Evolutionary conservation across 2,329 filamentous ascomycete species (phyloP).

Genomic region (Fusarium pilosicola): DNA sequence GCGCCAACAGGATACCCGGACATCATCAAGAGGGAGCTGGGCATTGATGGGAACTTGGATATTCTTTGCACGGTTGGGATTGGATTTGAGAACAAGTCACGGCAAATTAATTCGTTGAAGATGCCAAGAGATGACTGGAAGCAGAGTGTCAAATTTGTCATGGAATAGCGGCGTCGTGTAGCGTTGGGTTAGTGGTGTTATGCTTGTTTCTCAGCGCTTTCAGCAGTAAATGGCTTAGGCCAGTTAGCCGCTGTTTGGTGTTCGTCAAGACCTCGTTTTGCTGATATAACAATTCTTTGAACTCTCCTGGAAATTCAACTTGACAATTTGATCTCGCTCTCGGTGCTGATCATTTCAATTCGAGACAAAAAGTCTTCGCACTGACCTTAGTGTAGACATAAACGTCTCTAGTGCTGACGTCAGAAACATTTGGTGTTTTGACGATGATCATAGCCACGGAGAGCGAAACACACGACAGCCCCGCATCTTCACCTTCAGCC

Average conservation of each 20-base stretch:
- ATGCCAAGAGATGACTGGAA: conserved; percentile 26
- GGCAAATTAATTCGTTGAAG: conserved; percentile 11
- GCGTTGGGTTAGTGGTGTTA: not conserved
- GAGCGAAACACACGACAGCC: not conserved
- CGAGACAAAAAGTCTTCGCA: not conserved
- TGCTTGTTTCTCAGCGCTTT: not conserved
- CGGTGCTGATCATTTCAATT: not conserved
- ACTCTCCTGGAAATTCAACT: rapidly evolving
- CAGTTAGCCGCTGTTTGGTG: not conserved
- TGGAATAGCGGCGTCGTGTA: not conserved
- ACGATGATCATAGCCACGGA: not conserved
- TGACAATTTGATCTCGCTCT: not conserved
- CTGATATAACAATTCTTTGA: rapidly evolving
- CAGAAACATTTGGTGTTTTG: not conserved
- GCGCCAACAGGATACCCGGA: conserved; percentile 16
- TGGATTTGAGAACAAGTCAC: conserved; percentile 17
- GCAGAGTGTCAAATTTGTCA: conserved; percentile 1
- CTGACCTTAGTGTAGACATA: not conserved
- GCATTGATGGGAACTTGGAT: not conserved
- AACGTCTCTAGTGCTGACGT: conserved; percentile 6
- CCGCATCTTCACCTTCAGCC: not conserved
- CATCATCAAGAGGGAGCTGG: conserved; percentile 3
- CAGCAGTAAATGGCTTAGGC: not conserved
- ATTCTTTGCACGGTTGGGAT: conserved; percentile 14
- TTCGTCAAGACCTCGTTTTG: rapidly evolving